Percentiles rank a stretch among this genome's conserved stretches.
These are phyloP conservation scores for Microdochium nivale DNA, from an alignment of 2,329 filamentous ascomycete genomes.

Conservation along the genomic window DNA sequence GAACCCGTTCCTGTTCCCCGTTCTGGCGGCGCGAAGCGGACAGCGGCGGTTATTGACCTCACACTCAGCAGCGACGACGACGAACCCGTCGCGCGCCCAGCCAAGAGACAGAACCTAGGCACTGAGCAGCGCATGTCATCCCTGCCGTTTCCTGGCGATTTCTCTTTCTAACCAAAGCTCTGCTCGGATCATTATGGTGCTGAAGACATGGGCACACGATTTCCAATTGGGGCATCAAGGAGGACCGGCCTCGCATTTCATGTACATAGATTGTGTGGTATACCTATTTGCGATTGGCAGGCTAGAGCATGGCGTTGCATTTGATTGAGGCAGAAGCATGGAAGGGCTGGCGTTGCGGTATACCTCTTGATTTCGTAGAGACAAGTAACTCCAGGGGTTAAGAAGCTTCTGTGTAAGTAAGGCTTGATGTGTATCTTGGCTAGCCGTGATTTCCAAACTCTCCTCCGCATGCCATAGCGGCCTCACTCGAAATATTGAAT, in stretches of 20 bases:
- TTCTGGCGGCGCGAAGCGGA: conserved; percentile 18
- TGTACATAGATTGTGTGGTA: not conserved
- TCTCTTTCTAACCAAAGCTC: not conserved
- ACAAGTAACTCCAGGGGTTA: not conserved
- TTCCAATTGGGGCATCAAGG: not conserved
- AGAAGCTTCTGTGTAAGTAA: not conserved
- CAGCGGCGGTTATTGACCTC: conserved; percentile 48
- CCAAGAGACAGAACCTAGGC: conserved; percentile 34
- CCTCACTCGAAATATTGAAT: no score
- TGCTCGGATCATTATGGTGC: not conserved
- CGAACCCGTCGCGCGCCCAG: conserved; percentile 28
- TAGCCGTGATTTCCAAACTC: no score
- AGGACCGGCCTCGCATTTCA: not conserved
- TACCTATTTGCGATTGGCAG: not conserved
- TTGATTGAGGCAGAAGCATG: not conserved
- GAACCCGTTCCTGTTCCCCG: conserved; percentile 28
- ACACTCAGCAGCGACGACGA: conserved; percentile 48
- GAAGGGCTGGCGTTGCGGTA: conserved; percentile 8
- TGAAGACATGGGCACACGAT: not conserved
- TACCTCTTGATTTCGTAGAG: conserved; percentile 11
- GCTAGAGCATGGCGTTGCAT: not conserved
- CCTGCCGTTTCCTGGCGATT: not conserved
- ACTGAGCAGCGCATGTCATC: not conserved
- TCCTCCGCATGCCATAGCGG: no score
- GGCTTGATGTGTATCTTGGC: no score